phyloP scores from a whole-genome alignment of 1,284 basidiomycete genomes.

The Cryptococcus wingfieldii region DNA sequence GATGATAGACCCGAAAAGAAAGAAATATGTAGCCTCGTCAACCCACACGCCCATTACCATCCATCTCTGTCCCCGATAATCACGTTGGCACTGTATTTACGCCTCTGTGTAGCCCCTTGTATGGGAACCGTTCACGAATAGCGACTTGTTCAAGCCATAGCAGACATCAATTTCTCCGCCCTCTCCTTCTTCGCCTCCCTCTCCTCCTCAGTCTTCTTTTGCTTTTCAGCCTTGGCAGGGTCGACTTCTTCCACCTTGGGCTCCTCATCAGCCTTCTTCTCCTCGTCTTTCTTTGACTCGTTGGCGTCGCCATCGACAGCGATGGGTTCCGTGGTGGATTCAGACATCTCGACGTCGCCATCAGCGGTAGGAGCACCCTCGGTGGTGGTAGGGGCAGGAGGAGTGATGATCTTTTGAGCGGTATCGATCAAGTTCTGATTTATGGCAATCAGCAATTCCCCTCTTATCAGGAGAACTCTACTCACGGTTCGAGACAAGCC shows the following conservation, averaged over 20 bases:
- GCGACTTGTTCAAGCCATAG: not conserved
- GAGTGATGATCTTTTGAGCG: constrained; percentile 18
- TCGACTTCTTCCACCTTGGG: not conserved
- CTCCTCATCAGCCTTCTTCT: not conserved
- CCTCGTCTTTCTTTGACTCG: not conserved
- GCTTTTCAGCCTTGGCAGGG: not conserved
- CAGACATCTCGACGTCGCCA: not conserved
- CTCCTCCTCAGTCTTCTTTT: not conserved
- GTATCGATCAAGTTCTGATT: constrained; percentile 15
- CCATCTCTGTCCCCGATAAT: too few species aligned
- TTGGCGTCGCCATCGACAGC: not conserved
- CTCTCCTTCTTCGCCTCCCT: constrained; percentile 9
- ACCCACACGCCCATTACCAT: too few species aligned
- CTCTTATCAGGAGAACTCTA: not conserved
- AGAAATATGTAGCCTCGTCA: too few species aligned
- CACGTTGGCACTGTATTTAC: too few species aligned
- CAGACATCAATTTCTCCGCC: constrained; percentile 20
- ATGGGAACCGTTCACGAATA: too few species aligned
- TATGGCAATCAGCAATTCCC: not conserved
- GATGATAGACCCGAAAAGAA: too few species aligned
- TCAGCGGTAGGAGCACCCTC: constrained; percentile 1
- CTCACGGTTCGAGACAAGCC: constrained; percentile 31
- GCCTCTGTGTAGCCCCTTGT: too few species aligned
- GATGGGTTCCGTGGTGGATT: not conserved
- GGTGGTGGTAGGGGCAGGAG: constrained; percentile 1